phyloP scores from a whole-genome alignment of 768 basidiomycete species.

The Naganishia friedmannii region DNA sequence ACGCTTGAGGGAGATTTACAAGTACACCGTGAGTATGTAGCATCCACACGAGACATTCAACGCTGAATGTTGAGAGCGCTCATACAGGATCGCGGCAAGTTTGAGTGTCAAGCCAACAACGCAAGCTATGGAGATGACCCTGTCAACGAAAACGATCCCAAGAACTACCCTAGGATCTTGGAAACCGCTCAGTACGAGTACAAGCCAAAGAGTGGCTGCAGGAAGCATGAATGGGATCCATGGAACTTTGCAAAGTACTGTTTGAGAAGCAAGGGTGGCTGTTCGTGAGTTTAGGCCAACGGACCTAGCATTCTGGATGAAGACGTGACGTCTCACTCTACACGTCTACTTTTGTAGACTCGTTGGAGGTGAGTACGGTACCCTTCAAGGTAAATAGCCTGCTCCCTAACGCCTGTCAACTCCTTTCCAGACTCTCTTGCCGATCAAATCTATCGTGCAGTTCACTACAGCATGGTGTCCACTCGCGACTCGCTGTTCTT shows the following conservation, averaged over 20 bases:
- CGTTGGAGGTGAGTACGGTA: not conserved
- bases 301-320: not conserved
- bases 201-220: conserved; percentile 2
- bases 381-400: too few species aligned
- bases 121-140: not conserved
- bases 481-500: not conserved
- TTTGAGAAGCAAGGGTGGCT: conserved; percentile 4
- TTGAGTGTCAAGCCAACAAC: conserved; percentile 2
- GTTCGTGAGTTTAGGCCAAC: not conserved
- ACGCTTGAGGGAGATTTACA: conserved; percentile 1
- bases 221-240: conserved; percentile 5
- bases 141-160: not conserved
- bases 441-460: conserved; percentile 6
- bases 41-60: not conserved
- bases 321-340: not conserved
- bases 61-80: not conserved
- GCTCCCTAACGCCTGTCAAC: not conserved
- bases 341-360: not conserved
- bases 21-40: not conserved
- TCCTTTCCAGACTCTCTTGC: conserved; percentile 9
- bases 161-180: not conserved
- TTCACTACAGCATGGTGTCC: not conserved
- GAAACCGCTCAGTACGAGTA: conserved; percentile 18
- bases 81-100: not conserved
- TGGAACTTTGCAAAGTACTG: not conserved